Percentiles rank a stretch among this genome's conserved stretches.
These are phyloP conservation scores for Daedalea quercina DNA, from an alignment of 768 basidiomycete genomes.

Conservation along the genomic window DNA sequence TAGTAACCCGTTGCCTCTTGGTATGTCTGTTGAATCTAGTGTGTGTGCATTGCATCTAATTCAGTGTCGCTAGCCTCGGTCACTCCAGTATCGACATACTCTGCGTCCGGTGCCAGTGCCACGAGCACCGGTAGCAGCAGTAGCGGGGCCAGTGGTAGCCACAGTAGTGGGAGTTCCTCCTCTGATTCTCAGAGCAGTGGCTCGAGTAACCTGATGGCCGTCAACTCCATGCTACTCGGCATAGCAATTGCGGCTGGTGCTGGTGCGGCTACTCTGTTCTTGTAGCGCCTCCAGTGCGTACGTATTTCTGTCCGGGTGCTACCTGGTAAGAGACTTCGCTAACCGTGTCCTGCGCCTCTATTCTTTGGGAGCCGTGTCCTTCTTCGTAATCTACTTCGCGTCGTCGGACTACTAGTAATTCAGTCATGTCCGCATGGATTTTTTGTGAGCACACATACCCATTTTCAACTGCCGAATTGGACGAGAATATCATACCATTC, in stretches of 20 bases:
- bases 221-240: background rate
- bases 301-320: too few species aligned
- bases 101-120: background rate
- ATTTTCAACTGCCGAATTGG: background rate
- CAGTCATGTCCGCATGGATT: background rate
- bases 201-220: background rate
- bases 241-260: background rate
- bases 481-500: too few species aligned
- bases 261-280: background rate
- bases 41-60: too few species aligned
- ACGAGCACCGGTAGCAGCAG: background rate
- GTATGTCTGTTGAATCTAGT: too few species aligned
- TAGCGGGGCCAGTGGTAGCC: background rate
- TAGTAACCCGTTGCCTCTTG: constrained; percentile 45
- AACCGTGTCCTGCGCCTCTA: background rate
- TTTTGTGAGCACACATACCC: background rate
- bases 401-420: background rate
- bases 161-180: background rate
- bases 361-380: background rate
- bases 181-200: background rate
- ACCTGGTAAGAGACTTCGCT: background rate
- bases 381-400: background rate
- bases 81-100: background rate
- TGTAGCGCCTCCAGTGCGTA: too few species aligned
- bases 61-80: background rate